These are phyloP conservation scores for Meripilus lineatus DNA, from an alignment of 1,284 basidiomycete genomes.

Conservation along the genomic window DNA sequence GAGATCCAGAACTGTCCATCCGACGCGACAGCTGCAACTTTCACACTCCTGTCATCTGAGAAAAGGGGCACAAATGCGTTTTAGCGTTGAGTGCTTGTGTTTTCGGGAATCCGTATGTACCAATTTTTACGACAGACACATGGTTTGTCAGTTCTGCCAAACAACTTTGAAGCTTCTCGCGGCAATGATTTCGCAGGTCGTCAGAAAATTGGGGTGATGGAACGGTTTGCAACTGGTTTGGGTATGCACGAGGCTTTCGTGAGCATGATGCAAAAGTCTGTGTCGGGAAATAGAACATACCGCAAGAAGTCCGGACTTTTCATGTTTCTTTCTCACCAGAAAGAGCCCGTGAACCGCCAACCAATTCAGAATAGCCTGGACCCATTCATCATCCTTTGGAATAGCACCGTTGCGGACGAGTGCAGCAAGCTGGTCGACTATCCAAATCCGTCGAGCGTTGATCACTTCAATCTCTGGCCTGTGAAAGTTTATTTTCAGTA, in stretches of 20 bases:
- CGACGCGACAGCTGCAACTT: slow-evolving; percentile 56
- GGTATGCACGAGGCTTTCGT: neutral
- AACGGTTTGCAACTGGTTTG: slow-evolving; percentile 48
- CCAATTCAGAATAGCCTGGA: slow-evolving; percentile 77
- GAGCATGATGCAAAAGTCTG: neutral
- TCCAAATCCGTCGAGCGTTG: slow-evolving; percentile 69
- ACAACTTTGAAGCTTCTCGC: slow-evolving; percentile 68
- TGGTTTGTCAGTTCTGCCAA: slow-evolving; percentile 73
- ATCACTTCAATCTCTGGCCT: slow-evolving; percentile 42
- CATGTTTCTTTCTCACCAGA: slow-evolving; percentile 66
- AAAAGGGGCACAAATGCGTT: slow-evolving; percentile 3
- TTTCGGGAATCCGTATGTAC: slow-evolving; percentile 3
- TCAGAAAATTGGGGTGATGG: slow-evolving; percentile 76
- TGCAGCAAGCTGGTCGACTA: slow-evolving; percentile 80
- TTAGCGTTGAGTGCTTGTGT: slow-evolving; percentile 4
- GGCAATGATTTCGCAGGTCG: slow-evolving; percentile 58
- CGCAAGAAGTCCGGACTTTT: slow-evolving; percentile 56
- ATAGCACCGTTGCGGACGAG: slow-evolving; percentile 79
- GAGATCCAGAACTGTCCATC: slow-evolving; percentile 81
- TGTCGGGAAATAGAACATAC: slow-evolving; percentile 39
- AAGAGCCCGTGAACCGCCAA: slow-evolving; percentile 83
- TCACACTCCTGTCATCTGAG: slow-evolving; percentile 46
- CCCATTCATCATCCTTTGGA: slow-evolving; percentile 78
- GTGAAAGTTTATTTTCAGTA: slow-evolving; percentile 6
- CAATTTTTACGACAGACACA: slow-evolving; percentile 42